Evolutionary conservation across 73 alveolate species (phyloP), one percentile per base, ranked within the genome.

Genomic region (Paramecium biaurelia): DNA sequence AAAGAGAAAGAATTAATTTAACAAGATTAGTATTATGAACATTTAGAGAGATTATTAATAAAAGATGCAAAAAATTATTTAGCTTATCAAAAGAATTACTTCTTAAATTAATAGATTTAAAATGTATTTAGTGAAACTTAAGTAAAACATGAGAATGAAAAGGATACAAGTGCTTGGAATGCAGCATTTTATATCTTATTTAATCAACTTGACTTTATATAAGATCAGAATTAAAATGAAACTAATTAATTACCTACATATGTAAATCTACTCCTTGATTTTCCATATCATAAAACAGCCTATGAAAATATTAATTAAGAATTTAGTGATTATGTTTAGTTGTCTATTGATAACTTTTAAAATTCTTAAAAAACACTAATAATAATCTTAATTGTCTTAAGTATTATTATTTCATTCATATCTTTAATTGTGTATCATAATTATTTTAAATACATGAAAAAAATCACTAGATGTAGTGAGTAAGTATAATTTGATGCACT

Each of bases 121-220:
- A 15, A 23, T 23, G 74, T 79, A 12, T 79, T 79, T 43, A 38
- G 74, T 23, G 74, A 79, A 2, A 63, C 70, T 2, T 21, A 30
- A 79, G 30, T 43, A 5, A 4, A 20, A 24, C 26, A 20, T 24
- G 32, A 79, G 11, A 28, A 21, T 45, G 56, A 47, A 6, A 0
- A 30, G 14, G 56, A 79, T 45, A 24, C 42, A 20, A 79, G 90
- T 79, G 70, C 76, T 11, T 79, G 90, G 90, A 42, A 63, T 63
- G 84, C 90, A 38, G 90, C 56, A 1, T 79, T 79, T 11, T 24
- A 43, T 7, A 79, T 79, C 8, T 14, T 79, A 20, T 47, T 43
- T 45, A 21, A 79, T 23, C 28, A 79, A 79, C 37, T 41, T 2
- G 42, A 79, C 7, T 79, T 30, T 42, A 8, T 45, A 79, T n/a